Percentiles rank a stretch among this genome's conserved stretches.
phyloP scores from a whole-genome alignment of 1,284 basidiomycete genomes.

The Ceratorhiza oryzae-sativae region DNA sequence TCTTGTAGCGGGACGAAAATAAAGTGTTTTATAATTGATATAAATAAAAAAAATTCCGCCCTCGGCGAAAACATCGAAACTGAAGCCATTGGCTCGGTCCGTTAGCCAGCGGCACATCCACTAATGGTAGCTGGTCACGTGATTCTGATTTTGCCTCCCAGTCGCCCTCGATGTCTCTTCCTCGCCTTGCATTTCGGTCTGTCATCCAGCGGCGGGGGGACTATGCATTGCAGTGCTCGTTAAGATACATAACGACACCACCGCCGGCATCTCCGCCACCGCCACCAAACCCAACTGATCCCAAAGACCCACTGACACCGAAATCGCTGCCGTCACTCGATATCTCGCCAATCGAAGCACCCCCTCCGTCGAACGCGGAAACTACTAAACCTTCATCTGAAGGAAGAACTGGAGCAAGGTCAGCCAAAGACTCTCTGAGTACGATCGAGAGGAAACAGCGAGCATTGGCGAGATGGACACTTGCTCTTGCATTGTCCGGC shows the following conservation, averaged over 20 bases:
- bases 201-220: conserved; percentile 9
- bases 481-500: conserved; percentile 58
- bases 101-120: no score
- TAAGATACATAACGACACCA: conserved; percentile 48
- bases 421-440: conserved; percentile 72
- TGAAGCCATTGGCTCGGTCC: no score
- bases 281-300: conserved; percentile 48
- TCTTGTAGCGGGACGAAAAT: no score
- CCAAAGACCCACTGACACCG: conserved; percentile 54
- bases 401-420: conserved; percentile 69
- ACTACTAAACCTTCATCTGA: neutral
- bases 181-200: conserved; percentile 16
- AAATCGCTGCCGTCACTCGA: conserved; percentile 29
- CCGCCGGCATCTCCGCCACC: conserved; percentile 53
- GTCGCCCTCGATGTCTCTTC: conserved; percentile 35
- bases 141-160: conserved; percentile 43
- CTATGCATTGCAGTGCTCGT: neutral
- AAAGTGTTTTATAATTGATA: no score
- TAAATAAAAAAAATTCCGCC: no score
- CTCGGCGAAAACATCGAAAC: no score
- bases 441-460: conserved; percentile 73
- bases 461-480: conserved; percentile 59
- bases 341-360: conserved; percentile 29
- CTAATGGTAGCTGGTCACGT: no score
- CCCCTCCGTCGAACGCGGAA: conserved; percentile 6